These are phyloP conservation scores for Phaeodactylum tricornutum DNA, from an alignment of 108 stramenopile genomes.

Conservation along the genomic window DNA sequence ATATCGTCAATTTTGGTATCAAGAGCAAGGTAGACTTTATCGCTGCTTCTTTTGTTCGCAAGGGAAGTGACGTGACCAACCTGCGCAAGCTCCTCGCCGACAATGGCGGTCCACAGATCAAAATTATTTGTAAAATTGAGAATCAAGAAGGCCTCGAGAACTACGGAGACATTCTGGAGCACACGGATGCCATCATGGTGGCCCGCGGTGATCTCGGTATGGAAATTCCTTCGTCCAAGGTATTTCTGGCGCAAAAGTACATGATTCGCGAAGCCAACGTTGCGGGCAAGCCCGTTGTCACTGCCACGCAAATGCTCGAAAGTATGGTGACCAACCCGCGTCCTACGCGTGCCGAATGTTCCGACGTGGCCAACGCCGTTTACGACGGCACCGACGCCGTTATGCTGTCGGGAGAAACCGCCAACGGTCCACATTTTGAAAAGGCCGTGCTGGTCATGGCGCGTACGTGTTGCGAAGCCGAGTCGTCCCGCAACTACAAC, in stretches of 20 bases:
- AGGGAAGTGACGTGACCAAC: constrained; percentile 64
- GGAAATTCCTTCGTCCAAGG: constrained; percentile 94
- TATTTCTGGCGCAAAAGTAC: constrained; percentile 71
- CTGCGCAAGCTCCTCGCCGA: constrained; percentile 58
- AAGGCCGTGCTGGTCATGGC: constrained; percentile 90
- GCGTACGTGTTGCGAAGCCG: constrained; percentile 82
- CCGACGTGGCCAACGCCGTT: constrained; percentile 98
- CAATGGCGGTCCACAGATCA: constrained; percentile 75
- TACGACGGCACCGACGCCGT: constrained; percentile 25
- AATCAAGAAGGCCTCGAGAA: constrained; percentile 93
- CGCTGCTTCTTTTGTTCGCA: constrained; percentile 95
- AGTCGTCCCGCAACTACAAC: constrained; percentile 59
- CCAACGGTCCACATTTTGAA: constrained; percentile 85
- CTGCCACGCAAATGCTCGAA: constrained; percentile 97
- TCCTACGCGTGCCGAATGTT: constrained; percentile 98
- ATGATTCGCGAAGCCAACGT: constrained; percentile 91
- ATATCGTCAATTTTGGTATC: constrained; percentile 79
- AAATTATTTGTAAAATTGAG: constrained; percentile 98
- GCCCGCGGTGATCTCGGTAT: constrained; percentile 97
- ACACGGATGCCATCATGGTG: constrained; percentile 94
- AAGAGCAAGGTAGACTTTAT: constrained; percentile 89
- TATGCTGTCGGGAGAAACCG: constrained; percentile 86
- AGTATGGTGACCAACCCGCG: constrained; percentile 97
- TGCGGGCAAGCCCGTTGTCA: constrained; percentile 88
- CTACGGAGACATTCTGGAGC: constrained; percentile 65